Base-by-base conservation (phyloP, 1,284 basidiomycete genomes). In the Ceratobasidium sp. region DNA sequence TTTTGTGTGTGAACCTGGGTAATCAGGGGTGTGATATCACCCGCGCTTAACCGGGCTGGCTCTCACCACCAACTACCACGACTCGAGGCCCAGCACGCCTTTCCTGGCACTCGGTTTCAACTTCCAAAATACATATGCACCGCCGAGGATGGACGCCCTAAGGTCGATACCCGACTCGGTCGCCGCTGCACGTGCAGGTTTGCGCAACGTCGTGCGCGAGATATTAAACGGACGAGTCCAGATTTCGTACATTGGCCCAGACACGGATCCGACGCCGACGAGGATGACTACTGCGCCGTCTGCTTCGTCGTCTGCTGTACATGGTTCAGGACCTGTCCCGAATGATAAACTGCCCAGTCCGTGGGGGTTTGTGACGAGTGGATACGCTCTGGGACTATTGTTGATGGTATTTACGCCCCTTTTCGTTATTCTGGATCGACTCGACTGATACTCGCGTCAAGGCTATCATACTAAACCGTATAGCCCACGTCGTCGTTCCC, bases 401-500 rank as follows among this genome's bases (percentile, higher is more conserved):
- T 79, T 89, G 49, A 89, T 92, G 89, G 91, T 91, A 80, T 81
- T 25, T 46, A 32, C 7, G 56, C 66, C 17, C 22, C 19, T 17
- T 56, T 74, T 59, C 29, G 52, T 52, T 40, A 11, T 71, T 44
- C 61, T 76, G 46, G 76, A 76, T 69, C 78, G 75, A 73, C 73
- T 61, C 34, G 32, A 70, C 71, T 61, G 1, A 19, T 29, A 15
- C 37, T 40, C 74, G 75, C 67, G 75, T 68, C n/a, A 76, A 92
- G 91, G 89, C 89, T 13, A 83, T 93, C 56, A 81, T 93, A 29
- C 83, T 93, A 69, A 91, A 93, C 80, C 88, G 92, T 46, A 90
- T 93, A 76, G 91, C 92, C 79, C 90, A 93, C 82, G 88, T 92
- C 67, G 90, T 93, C 59, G 89, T 92, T 0, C 92, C 92, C 13